Evolutionary conservation across 2,329 filamentous ascomycete species (phyloP).

Genomic region (Rhynchosporium graminicola): DNA sequence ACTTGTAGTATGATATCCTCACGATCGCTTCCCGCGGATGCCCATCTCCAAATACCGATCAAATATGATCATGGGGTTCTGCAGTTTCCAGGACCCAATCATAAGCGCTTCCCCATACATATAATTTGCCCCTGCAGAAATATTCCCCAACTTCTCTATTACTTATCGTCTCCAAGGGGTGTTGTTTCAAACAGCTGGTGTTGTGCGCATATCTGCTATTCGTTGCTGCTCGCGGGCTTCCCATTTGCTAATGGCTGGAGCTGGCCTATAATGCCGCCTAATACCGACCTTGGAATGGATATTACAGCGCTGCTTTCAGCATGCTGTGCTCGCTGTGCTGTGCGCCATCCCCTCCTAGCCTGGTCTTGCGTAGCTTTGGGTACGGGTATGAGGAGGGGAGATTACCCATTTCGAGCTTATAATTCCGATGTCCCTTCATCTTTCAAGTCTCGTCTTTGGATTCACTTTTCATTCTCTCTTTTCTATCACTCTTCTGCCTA

Average conservation of each 20-base stretch:
- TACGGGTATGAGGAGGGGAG: constrained; percentile 25
- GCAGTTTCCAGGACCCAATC: constrained; percentile 1
- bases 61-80: constrained; percentile 7
- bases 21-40: not conserved
- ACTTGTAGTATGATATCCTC: no score
- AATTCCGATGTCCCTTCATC: constrained; percentile 33
- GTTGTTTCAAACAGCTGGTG: constrained; percentile 3
- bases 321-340: constrained; percentile 1
- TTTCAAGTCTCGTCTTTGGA: constrained; percentile 9
- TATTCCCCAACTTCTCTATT: constrained; percentile 26
- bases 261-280: not conserved
- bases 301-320: not conserved
- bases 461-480: constrained; percentile 6
- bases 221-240: constrained; percentile 30
- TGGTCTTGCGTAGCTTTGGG: constrained; percentile 26
- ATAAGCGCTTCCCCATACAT: not conserved
- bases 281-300: no score
- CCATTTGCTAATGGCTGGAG: constrained; percentile 30
- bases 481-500: constrained; percentile 1
- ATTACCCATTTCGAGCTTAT: constrained; percentile 33
- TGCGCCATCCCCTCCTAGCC: constrained; percentile 21
- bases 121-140: not conserved
- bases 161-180: constrained; percentile 10
- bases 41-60: constrained; percentile 7
- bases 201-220: constrained; percentile 29